These are phyloP conservation scores for Trametes villosa DNA, from an alignment of 768 basidiomycete species.

Conservation along the genomic window DNA sequence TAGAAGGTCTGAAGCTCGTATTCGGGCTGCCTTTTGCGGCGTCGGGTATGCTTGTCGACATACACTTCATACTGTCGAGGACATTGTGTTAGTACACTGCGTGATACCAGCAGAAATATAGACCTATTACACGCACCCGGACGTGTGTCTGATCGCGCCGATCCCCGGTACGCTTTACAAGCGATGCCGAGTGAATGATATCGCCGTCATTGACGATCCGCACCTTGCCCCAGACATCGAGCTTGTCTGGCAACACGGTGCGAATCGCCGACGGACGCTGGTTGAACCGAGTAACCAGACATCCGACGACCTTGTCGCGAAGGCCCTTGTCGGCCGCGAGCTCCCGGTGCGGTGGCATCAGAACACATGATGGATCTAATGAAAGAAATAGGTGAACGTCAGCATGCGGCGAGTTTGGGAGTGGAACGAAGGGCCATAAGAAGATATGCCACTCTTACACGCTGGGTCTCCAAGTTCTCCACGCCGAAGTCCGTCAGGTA, in stretches of 20 bases:
- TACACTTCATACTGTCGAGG: conserved; percentile 37
- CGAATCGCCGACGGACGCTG: not conserved
- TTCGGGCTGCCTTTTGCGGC: not conserved
- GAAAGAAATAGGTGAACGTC: not conserved
- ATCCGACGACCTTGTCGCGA: not conserved
- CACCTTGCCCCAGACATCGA: conserved; percentile 31
- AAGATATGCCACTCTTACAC: not conserved
- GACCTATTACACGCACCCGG: not conserved
- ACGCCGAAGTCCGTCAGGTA: not conserved
- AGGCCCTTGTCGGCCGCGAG: not conserved
- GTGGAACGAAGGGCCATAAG: not conserved
- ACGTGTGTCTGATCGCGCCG: not conserved
- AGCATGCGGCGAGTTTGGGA: not conserved
- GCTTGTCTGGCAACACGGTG: conserved; percentile 15
- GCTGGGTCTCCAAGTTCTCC: not conserved
- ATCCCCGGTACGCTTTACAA: not conserved
- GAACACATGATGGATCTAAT: not conserved
- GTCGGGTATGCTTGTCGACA: conserved; percentile 34
- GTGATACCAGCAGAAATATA: not conserved
- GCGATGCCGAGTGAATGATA: conserved; percentile 22
- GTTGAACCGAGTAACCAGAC: not conserved
- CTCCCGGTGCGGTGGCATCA: not conserved
- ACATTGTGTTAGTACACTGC: not conserved
- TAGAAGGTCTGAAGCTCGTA: conserved; percentile 31
- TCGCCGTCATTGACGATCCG: conserved; percentile 34